phyloP scores from a whole-genome alignment of 106 monocot species.

The Allium sativum region DNA sequence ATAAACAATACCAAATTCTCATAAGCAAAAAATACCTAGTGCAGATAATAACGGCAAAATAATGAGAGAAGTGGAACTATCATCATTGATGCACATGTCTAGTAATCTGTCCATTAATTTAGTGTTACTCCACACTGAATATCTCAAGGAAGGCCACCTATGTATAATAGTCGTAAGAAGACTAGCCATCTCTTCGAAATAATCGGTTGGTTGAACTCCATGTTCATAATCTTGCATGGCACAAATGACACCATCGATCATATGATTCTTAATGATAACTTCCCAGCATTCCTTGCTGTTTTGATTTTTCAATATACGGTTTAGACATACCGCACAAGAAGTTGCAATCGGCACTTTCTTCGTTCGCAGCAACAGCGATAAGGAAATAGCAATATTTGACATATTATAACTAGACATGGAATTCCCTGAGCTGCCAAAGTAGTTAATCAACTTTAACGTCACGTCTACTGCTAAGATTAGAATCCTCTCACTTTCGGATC shows the following conservation, averaged over 20 bases:
- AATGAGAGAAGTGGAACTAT: slow-evolving; percentile 16
- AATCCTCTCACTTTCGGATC: slow-evolving; percentile 42
- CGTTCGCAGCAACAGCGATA: slow-evolving; percentile 39
- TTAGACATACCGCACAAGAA: slow-evolving; percentile 45
- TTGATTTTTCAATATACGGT: slow-evolving; percentile 33
- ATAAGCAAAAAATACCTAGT: slow-evolving; percentile 45
- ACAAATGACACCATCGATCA: slow-evolving; percentile 23
- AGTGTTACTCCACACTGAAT: slow-evolving; percentile 38
- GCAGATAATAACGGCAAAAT: slow-evolving; percentile 49
- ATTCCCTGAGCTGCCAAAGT: slow-evolving; percentile 38
- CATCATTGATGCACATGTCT: slow-evolving; percentile 15
- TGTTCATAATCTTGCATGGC: slow-evolving; percentile 29
- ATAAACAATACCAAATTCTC: background rate
- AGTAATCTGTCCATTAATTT: slow-evolving; percentile 36
- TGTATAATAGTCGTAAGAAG: slow-evolving; percentile 53
- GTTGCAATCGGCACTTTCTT: slow-evolving; percentile 11
- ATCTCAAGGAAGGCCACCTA: slow-evolving; percentile 70
- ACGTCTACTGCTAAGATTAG: slow-evolving; percentile 29
- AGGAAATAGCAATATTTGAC: slow-evolving; percentile 32
- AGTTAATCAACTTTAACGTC: slow-evolving; percentile 30
- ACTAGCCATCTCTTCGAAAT: slow-evolving; percentile 35
- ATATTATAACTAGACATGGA: slow-evolving; percentile 38
- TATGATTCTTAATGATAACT: slow-evolving; percentile 30
- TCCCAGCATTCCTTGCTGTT: slow-evolving; percentile 38
- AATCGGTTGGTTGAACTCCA: slow-evolving; percentile 29